phyloP scores from a whole-genome alignment of 2,329 filamentous ascomycete genomes.

The Aspergillus carbonarius region DNA sequence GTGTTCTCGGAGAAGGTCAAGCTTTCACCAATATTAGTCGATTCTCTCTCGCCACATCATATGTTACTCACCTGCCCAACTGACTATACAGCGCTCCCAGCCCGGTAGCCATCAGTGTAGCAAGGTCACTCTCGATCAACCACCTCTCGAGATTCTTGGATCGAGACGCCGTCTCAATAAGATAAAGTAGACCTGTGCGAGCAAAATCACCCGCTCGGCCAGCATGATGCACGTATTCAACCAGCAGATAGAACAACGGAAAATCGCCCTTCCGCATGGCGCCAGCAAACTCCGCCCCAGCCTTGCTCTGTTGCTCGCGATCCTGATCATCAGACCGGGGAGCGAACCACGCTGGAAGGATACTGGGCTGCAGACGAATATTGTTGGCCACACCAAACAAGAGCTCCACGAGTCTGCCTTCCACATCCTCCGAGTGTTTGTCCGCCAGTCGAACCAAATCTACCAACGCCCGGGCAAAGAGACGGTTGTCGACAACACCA shows the following conservation, averaged over 20 bases:
- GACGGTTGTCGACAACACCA: slow-evolving; percentile 81
- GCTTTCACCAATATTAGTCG: slow-evolving; percentile 42
- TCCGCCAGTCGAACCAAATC: slow-evolving; percentile 75
- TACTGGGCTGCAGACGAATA: slow-evolving; percentile 83
- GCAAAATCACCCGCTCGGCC: slow-evolving; percentile 95
- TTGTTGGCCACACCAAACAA: slow-evolving; percentile 96
- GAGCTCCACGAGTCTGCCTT: slow-evolving; percentile 85
- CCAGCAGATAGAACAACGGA: slow-evolving; percentile 88
- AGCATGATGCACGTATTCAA: slow-evolving; percentile 96
- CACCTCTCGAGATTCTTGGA: slow-evolving; percentile 84
- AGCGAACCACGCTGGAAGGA: slow-evolving; percentile 89
- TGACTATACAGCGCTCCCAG: slow-evolving; percentile 76
- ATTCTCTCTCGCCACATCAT: not conserved
- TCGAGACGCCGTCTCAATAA: slow-evolving; percentile 87
- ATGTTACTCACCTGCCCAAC: slow-evolving; percentile 54
- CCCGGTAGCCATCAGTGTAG: slow-evolving; percentile 95
- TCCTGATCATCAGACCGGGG: slow-evolving; percentile 48
- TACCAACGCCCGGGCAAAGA: slow-evolving; percentile 84
- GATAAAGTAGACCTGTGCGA: slow-evolving; percentile 86
- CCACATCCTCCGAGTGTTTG: slow-evolving; percentile 70
- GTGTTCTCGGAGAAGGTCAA: slow-evolving; percentile 72
- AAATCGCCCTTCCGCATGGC: slow-evolving; percentile 89
- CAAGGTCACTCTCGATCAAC: slow-evolving; percentile 95
- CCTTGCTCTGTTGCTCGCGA: slow-evolving; percentile 40
- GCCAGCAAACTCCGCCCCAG: slow-evolving; percentile 72